Evolutionary conservation across 441 rosid genomes (phyloP).

Genomic region (Iberis amara): DNA sequence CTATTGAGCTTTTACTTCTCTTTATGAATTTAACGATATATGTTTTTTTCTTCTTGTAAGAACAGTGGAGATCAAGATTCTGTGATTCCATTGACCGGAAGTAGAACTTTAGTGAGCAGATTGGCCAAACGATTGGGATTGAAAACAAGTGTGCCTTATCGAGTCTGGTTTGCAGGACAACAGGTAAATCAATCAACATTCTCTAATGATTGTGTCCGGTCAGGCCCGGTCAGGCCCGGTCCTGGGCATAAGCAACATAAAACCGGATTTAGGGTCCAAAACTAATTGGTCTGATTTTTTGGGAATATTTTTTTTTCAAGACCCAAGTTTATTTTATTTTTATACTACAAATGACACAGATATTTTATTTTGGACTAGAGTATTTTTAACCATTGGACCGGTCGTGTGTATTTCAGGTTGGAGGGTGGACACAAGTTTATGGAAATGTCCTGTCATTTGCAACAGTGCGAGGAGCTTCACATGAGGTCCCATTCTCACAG

Average conservation of each 20-base stretch:
- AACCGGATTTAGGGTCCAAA: too few relatives aligned
- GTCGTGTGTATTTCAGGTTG: too few relatives aligned
- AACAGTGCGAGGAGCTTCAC: constrained; percentile 94
- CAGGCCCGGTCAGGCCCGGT: too few relatives aligned
- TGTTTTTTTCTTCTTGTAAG: constrained; percentile 7
- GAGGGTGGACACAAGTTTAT: constrained; percentile 98
- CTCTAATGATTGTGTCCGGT: too few relatives aligned
- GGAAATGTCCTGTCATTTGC: constrained; percentile 75
- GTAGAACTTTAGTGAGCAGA: constrained; percentile 56
- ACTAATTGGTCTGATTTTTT: too few relatives aligned
- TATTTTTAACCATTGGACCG: too few relatives aligned
- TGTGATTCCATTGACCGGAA: constrained; percentile 87
- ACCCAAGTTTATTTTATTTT: too few relatives aligned
- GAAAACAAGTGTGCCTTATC: constrained; percentile 66
- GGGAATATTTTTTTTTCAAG: too few relatives aligned
- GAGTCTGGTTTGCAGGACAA: constrained; percentile 91
- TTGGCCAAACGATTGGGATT: constrained; percentile 57
- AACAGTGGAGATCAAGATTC: constrained; percentile 97
- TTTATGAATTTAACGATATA: not conserved
- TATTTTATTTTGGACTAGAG: too few relatives aligned
- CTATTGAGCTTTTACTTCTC: not conserved
- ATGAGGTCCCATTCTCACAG: constrained; percentile 95
- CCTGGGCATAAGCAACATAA: too few relatives aligned
- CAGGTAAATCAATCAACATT: constrained; percentile 43
- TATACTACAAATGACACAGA: too few relatives aligned